phyloP scores from a whole-genome alignment of 768 basidiomycete species.

The Daedaleopsis sinensis region DNA sequence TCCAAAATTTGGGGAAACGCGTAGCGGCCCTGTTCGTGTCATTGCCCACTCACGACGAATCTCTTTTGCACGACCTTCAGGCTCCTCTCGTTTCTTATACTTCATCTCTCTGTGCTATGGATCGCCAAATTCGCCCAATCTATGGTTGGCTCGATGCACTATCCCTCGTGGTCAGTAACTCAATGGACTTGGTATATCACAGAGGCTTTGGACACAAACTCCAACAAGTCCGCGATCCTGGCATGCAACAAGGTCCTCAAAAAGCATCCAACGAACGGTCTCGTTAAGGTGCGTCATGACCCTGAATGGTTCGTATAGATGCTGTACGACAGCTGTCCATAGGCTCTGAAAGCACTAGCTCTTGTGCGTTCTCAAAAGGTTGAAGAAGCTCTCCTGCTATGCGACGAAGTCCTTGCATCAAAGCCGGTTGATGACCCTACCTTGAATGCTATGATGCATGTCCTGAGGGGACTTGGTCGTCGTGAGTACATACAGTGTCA shows the following conservation, averaged over 20 bases:
- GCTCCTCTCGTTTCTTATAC: not conserved
- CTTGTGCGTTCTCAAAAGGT: slow-evolving; percentile 84
- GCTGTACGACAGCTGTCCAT: slow-evolving; percentile 4
- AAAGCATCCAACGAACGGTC: slow-evolving; percentile 74
- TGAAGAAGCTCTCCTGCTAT: slow-evolving; percentile 77
- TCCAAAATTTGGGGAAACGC: slow-evolving; percentile 23
- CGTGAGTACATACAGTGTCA: slow-evolving; percentile 36
- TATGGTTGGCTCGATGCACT: slow-evolving; percentile 57
- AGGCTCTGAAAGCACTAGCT: slow-evolving; percentile 86
- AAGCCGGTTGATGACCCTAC: slow-evolving; percentile 77
- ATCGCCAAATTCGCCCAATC: slow-evolving; percentile 84
- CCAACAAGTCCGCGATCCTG: slow-evolving; percentile 85
- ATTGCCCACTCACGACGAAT: slow-evolving; percentile 12
- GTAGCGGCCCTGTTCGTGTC: slow-evolving; percentile 10
- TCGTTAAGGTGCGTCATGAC: slow-evolving; percentile 59
- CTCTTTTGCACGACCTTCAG: not conserved
- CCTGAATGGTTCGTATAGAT: not conserved
- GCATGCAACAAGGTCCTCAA: slow-evolving; percentile 87
- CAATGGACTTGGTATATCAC: slow-evolving; percentile 5
- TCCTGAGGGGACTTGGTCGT: slow-evolving; percentile 77
- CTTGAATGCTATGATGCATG: slow-evolving; percentile 82
- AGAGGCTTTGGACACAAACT: slow-evolving; percentile 88
- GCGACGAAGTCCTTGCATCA: slow-evolving; percentile 76
- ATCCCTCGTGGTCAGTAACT: not conserved
- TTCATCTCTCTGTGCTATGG: slow-evolving; percentile 42